These are phyloP conservation scores for Hydrangea macrophylla DNA, from an alignment of 148 eudicot species.

Conservation along the genomic window DNA sequence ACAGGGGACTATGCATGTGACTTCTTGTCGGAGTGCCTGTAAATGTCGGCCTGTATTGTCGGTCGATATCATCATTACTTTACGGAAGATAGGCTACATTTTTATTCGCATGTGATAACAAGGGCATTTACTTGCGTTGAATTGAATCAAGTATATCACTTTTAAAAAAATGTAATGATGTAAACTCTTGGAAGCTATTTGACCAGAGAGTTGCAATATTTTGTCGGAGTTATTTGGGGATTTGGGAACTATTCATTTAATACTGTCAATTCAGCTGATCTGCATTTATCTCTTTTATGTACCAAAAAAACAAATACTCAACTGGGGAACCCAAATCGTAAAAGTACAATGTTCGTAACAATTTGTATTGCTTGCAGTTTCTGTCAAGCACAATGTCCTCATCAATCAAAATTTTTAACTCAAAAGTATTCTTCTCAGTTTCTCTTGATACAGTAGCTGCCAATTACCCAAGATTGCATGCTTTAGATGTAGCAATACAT, in stretches of 20 bases:
- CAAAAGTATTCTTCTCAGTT: neutral
- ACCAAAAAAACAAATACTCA: neutral
- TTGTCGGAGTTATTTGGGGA: neutral
- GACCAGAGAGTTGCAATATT: neutral
- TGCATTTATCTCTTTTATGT: neutral
- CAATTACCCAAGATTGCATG: neutral
- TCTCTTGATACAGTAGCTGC: too few relatives aligned
- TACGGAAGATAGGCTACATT: neutral
- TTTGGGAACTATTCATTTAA: neutral
- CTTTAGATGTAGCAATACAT: neutral
- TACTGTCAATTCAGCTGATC: neutral
- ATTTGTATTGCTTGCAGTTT: neutral
- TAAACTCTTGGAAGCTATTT: neutral
- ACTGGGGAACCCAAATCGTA: neutral
- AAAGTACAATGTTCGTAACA: neutral
- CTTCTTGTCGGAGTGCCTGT: neutral
- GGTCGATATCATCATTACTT: neutral
- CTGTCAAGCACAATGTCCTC: neutral
- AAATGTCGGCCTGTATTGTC: neutral
- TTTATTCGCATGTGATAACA: neutral
- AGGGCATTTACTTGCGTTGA: neutral
- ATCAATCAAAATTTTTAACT: neutral
- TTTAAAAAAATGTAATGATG: neutral
- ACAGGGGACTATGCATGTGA: neutral
- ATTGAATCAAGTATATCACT: neutral